A percentile compares a stretch with the other conserved stretches of the same genome.
Conservation (phyloP, 345 rosid species). For the Murraya paniculata region DNA sequence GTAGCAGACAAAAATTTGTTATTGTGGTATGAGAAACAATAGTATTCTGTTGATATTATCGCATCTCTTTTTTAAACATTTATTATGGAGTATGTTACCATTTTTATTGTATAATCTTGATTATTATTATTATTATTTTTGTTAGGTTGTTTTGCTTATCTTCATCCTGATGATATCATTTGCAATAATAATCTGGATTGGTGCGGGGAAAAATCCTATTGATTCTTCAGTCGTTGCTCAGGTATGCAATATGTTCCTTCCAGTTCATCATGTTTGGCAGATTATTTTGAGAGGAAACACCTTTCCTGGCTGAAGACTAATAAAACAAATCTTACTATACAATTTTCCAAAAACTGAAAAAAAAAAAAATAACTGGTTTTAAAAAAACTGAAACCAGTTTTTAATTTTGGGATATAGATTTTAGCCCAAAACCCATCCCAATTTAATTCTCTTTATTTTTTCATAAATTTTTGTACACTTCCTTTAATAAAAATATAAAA, state of each 20-base stretch:
- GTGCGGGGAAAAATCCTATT: conserved; percentile 42
- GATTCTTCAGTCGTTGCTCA: conserved; percentile 45
- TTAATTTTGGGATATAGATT: not conserved
- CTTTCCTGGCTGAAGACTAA: not conserved
- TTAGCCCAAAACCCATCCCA: not conserved
- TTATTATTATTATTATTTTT: conserved; percentile 1
- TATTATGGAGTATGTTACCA: not conserved
- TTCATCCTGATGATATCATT: conserved; percentile 50
- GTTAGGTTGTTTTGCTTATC: conserved; percentile 42
- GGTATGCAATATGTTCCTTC: conserved; percentile 29
- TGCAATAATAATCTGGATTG: conserved; percentile 57
- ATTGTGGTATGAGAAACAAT: conserved; percentile 37
- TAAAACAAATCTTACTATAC: not conserved
- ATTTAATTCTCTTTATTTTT: too few relatives aligned
- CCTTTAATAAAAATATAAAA: not conserved
- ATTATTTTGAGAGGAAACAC: not conserved
- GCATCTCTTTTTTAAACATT: not conserved
- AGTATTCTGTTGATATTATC: not conserved
- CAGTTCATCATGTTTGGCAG: not conserved
- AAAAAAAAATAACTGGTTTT: too few relatives aligned
- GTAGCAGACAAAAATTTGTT: conserved; percentile 59
- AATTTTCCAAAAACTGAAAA: not conserved
- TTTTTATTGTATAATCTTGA: not conserved
- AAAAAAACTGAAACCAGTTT: not conserved
- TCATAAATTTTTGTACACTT: not conserved